phyloP scores from a whole-genome alignment of 23 red algal species.

The Chondrus crispus region DNA sequence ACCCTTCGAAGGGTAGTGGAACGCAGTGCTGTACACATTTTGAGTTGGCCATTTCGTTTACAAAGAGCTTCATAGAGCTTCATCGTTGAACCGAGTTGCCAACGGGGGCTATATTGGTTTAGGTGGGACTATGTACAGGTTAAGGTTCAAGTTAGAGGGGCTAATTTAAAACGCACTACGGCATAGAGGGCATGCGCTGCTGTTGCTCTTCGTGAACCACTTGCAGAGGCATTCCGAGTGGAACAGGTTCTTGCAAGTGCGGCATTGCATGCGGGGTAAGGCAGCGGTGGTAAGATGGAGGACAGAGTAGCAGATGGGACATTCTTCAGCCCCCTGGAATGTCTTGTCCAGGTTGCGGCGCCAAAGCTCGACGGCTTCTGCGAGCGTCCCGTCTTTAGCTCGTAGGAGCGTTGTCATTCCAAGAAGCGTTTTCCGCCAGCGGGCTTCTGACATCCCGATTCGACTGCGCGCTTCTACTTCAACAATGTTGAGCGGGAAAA shows the following conservation, averaged over 20 bases:
- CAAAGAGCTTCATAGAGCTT: too few relatives aligned
- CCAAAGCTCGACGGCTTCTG: conserved; percentile 84
- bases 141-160: too few relatives aligned
- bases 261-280: conserved; percentile 64
- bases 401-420: conserved; percentile 67
- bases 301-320: conserved; percentile 90
- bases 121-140: too few relatives aligned
- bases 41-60: too few relatives aligned
- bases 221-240: conserved; percentile 73
- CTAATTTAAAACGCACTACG: conserved; percentile 59
- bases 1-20: too few relatives aligned
- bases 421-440: conserved; percentile 78
- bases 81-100: too few relatives aligned
- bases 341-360: conserved; percentile 66
- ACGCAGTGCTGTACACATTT: too few relatives aligned
- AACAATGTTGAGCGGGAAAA: conserved; percentile 74
- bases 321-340: conserved; percentile 85
- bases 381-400: conserved; percentile 65
- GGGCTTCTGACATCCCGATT: conserved; percentile 64
- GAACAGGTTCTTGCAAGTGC: conserved; percentile 75
- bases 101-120: too few relatives aligned
- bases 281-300: conserved; percentile 67
- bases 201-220: conserved; percentile 73
- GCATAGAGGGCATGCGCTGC: conserved; percentile 65
- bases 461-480: conserved; percentile 54